A percentile compares a stretch with the other conserved stretches of the same genome.
These are phyloP conservation scores for Lichtheimia hyalospora DNA, from an alignment of 371 early-diverging fungal species.

Conservation along the genomic window DNA sequence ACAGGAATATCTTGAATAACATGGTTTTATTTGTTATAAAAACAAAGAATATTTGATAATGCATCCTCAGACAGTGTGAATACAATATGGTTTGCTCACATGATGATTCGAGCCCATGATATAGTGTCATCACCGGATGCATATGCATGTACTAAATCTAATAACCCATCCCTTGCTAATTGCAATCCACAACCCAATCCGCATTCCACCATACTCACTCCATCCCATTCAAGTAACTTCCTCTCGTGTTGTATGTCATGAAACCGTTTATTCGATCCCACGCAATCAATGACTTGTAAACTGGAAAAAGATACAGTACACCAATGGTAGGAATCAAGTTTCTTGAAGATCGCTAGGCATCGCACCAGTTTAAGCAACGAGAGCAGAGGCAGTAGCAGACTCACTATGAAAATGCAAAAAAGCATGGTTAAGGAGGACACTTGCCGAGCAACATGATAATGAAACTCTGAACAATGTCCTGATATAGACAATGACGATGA, in stretches of 20 bases:
- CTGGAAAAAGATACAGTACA: conserved; percentile 4
- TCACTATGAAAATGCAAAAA: conserved; percentile 39
- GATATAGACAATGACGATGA: conserved; percentile 16
- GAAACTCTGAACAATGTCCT: conserved; percentile 18
- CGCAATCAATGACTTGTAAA: not conserved
- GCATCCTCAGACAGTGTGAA: conserved; percentile 30
- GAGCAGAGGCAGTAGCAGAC: conserved; percentile 51
- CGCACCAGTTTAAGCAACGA: conserved; percentile 39
- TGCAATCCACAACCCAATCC: no score
- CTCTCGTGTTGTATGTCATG: no score
- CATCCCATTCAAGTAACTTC: no score
- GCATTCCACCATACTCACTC: no score
- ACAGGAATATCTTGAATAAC: no score
- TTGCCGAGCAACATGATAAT: conserved; percentile 29
- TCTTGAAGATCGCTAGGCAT: no score
- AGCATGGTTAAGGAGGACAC: conserved; percentile 38
- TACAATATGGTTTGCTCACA: conserved; percentile 15
- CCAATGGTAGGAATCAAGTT: not conserved
- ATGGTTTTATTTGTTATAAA: no score
- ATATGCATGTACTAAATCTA: no score
- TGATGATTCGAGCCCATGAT: conserved; percentile 4
- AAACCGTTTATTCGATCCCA: no score
- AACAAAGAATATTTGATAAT: no score
- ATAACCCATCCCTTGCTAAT: no score
- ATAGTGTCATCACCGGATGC: conserved; percentile 15